Evolutionary conservation across 1,139 yeast species (phyloP).

Genomic region (Yamadazyma conglobata): DNA sequence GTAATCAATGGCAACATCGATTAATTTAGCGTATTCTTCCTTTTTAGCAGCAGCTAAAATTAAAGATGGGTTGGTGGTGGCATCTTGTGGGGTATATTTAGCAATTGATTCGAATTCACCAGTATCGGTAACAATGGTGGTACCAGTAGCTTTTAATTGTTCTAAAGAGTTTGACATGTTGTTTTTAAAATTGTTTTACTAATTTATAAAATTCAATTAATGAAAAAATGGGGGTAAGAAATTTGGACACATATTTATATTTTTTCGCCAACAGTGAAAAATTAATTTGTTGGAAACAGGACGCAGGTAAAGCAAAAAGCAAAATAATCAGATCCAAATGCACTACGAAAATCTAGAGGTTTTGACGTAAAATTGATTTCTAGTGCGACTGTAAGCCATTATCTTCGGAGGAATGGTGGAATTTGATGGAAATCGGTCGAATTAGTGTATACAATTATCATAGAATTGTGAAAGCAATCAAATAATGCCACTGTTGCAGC

Average conservation of each 20-base stretch:
- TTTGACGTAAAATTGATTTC: no score
- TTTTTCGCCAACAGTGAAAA: background rate
- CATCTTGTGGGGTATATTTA: slow-evolving; percentile 97
- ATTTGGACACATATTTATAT: slow-evolving; percentile 5
- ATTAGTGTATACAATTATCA: no score
- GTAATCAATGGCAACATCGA: slow-evolving; percentile 86
- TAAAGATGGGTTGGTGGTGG: slow-evolving; percentile 98
- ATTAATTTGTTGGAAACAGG: slow-evolving; percentile 3
- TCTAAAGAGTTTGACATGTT: slow-evolving; percentile 68
- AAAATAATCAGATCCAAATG: no score
- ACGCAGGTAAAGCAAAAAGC: no score
- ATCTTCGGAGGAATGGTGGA: no score
- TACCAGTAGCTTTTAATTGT: slow-evolving; percentile 92
- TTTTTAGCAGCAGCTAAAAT: slow-evolving; percentile 94
- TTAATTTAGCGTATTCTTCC: slow-evolving; percentile 82
- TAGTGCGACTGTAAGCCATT: no score
- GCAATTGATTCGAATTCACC: slow-evolving; percentile 99
- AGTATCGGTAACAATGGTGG: slow-evolving; percentile 95
- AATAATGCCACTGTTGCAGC: no score
- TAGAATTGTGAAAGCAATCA: no score
- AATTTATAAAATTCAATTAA: background rate
- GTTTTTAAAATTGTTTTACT: slow-evolving; percentile 1
- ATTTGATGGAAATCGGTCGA: no score
- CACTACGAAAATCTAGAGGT: no score
- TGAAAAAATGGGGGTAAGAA: background rate